Base-by-base conservation (phyloP, 2,329 filamentous ascomycete genomes). In the Neocatenulostroma microsporum region DNA sequence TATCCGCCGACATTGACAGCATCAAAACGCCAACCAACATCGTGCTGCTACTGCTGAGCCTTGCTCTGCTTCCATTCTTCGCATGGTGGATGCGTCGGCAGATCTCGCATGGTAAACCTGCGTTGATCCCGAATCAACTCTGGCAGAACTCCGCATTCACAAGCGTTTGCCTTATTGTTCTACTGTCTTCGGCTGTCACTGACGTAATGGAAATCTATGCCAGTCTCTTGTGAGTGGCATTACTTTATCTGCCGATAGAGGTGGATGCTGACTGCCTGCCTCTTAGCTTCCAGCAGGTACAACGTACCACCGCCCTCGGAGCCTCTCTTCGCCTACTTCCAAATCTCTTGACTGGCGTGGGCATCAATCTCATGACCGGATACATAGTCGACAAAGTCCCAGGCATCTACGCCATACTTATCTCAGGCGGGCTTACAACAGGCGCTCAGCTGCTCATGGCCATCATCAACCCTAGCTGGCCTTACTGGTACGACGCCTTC, bases 91-190 rank as follows among this genome's bases (percentile, higher is more conserved):
- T 76, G 31, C 62, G 64, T 13, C 58, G 63, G 2, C 72, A 70
- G 32, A 68, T 70, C 31, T 59, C 56, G 9, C 48, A 54, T 0
- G 60, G 62, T 9, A 62, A 60, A 2, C 69, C 74, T 4, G 74
- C 74, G 0, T 53, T 81, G 6, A 78, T 81, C 15, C 77, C 77
- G 0, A 80, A 80, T 50, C 69, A 67, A 0, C 56, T 81, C 0
- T 81, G 77, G 77, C 64, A 58, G n/a, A 78, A 75, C 29, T 52
- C 56, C 0, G 56, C 69, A 3, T 81, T 80, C 47, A 68, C 72
- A 0, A 65, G 60, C 18, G 68, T 76, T 14, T 80, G 76, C 47
- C 46, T 69, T 3, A 41, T 46, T 9, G 35, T 33, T 4, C 41
- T 45, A 10, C 32, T n/a, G n/a, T n/a, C n/a, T n/a, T n/a, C n/a